Percentiles rank a stretch among this genome's conserved stretches.
Conservation (phyloP, 1,139 yeast genomes). For the Diutina sp. region DNA sequence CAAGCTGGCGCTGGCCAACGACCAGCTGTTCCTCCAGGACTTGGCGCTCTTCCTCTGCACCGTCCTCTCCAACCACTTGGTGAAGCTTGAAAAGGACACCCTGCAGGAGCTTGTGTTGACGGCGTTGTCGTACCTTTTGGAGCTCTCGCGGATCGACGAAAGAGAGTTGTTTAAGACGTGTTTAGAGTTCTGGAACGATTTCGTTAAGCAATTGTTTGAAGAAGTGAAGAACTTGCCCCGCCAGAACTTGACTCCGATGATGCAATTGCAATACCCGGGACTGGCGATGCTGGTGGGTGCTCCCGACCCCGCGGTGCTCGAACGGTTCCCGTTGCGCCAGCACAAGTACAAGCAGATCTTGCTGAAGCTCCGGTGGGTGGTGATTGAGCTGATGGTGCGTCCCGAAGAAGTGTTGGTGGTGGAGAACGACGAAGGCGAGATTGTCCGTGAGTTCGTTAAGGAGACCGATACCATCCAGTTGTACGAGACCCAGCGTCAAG, state of each 20-base stretch:
- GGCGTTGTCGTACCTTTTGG: conserved; percentile 72
- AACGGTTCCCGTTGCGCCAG: conserved; percentile 71
- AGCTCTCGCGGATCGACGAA: conserved; percentile 84
- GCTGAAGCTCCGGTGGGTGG: conserved; percentile 74
- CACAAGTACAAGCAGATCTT: conserved; percentile 68
- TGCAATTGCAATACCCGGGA: conserved; percentile 51
- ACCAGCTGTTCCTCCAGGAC: conserved; percentile 92
- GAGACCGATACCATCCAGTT: conserved; percentile 94
- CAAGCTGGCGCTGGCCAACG: conserved; percentile 62
- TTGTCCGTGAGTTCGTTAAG: conserved; percentile 92
- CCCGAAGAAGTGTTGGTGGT: conserved; percentile 96
- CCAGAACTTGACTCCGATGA: conserved; percentile 57
- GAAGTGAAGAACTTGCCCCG: conserved; percentile 78
- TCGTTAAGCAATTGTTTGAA: conserved; percentile 68
- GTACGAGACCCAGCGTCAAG: conserved; percentile 93
- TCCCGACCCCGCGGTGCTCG: conserved; percentile 67
- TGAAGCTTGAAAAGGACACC: conserved; percentile 56
- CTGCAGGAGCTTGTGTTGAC: conserved; percentile 49
- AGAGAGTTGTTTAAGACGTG: conserved; percentile 92
- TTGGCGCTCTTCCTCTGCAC: conserved; percentile 88
- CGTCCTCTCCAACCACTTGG: conserved; percentile 65
- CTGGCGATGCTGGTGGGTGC: conserved; percentile 56
- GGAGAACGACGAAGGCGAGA: conserved; percentile 98
- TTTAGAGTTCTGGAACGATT: conserved; percentile 83
- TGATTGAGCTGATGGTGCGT: conserved; percentile 94